Conservation (phyloP, 305 asterid genomes). For the Plantago coronopus region DNA sequence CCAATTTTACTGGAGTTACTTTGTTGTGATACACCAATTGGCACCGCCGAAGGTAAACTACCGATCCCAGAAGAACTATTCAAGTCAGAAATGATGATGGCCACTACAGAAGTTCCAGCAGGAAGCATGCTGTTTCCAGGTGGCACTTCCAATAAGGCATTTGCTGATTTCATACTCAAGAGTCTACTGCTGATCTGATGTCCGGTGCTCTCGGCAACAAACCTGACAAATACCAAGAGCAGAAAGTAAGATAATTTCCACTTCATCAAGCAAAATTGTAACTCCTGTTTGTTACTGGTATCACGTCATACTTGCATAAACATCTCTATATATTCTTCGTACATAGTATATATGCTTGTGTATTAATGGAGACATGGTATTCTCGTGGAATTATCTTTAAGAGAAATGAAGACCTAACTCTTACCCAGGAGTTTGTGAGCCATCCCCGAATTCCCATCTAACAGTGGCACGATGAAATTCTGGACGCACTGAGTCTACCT, state of each 20-base stretch:
- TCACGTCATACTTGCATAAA: neutral
- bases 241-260: constrained; percentile 9
- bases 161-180: constrained; percentile 91
- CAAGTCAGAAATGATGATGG: constrained; percentile 65
- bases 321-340: neutral
- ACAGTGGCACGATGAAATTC: constrained; percentile 81
- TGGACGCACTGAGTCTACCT: constrained; percentile 65
- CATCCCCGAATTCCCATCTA: constrained; percentile 58
- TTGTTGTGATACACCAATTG: constrained; percentile 25
- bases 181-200: constrained; percentile 88
- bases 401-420: constrained; percentile 20
- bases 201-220: constrained; percentile 96
- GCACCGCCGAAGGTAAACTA: constrained; percentile 32
- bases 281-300: neutral
- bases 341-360: neutral
- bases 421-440: constrained; percentile 67
- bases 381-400: neutral
- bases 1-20: constrained; percentile 25
- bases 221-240: constrained; percentile 40
- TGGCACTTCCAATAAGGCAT: constrained; percentile 79
- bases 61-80: constrained; percentile 38
- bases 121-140: constrained; percentile 58
- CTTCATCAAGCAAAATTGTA: constrained; percentile 16
- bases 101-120: constrained; percentile 61
- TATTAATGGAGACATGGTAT: too few species aligned